phyloP scores from a whole-genome alignment of 2,329 filamentous ascomycete genomes.

The Cercospora nicotianae region DNA sequence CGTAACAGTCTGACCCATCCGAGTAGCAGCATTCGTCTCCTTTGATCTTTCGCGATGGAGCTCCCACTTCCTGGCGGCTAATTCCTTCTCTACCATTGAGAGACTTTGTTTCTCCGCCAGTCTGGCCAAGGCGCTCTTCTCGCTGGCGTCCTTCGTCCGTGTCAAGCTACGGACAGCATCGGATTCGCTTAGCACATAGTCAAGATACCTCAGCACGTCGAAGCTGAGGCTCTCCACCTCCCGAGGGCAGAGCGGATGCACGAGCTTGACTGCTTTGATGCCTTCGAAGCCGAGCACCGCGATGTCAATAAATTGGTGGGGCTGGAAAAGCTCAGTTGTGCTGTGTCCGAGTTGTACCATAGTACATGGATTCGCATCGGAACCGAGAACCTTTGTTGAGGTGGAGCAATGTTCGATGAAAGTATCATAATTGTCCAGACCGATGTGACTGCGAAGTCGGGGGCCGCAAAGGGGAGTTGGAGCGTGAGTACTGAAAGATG shows the following conservation, averaged over 20 bases:
- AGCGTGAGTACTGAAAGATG: slow-evolving; percentile 2
- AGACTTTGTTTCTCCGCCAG: not conserved
- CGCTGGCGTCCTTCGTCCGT: not conserved
- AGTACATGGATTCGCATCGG: not conserved
- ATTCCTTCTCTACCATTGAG: not conserved
- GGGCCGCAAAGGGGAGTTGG: slow-evolving; percentile 12
- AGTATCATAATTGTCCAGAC: slow-evolving; percentile 7
- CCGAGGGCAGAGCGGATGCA: slow-evolving; percentile 15
- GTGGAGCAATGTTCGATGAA: slow-evolving; percentile 7
- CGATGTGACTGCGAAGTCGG: slow-evolving; percentile 14
- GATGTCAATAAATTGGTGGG: not conserved
- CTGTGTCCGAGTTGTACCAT: slow-evolving; percentile 12
- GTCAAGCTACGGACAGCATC: not conserved
- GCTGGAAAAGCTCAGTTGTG: not conserved
- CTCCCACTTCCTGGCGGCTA: not conserved
- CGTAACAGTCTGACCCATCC: not conserved
- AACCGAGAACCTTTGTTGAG: not conserved
- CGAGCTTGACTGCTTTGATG: slow-evolving; percentile 11
- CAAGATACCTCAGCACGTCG: slow-evolving; percentile 12
- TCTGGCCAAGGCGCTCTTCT: not conserved
- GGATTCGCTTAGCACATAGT: not conserved
- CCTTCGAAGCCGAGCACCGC: slow-evolving; percentile 6
- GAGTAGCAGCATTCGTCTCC: not conserved
- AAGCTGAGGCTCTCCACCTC: slow-evolving; percentile 8
- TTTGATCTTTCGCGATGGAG: not conserved